Conservation (phyloP, 345 rosid species). For the Eutrema yunnanense region DNA sequence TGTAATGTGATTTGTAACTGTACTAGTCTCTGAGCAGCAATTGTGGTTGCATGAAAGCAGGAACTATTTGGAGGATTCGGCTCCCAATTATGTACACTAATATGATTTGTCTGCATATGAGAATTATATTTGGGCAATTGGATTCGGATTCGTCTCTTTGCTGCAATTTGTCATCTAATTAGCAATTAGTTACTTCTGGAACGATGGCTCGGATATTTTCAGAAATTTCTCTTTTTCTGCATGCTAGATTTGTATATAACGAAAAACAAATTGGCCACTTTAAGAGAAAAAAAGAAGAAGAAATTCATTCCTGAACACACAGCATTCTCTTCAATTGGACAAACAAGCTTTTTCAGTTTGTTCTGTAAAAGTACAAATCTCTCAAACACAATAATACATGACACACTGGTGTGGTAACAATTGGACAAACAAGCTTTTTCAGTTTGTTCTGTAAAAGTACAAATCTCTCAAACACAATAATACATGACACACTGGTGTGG, state of each 20-base stretch:
- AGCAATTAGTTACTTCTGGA: neutral
- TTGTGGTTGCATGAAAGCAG: neutral
- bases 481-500: neutral
- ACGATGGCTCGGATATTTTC: neutral
- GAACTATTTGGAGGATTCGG: neutral
- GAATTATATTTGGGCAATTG: neutral
- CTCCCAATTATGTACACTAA: neutral
- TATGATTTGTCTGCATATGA: neutral
- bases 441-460: neutral
- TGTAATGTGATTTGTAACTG: neutral
- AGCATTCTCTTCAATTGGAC: neutral
- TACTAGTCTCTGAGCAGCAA: conserved; percentile 6
- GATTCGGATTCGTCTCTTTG: neutral
- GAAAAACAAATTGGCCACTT: neutral
- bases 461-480: neutral
- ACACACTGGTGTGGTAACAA: neutral
- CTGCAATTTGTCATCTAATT: neutral
- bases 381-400: neutral
- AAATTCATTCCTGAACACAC: neutral
- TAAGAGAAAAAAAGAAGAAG: neutral
- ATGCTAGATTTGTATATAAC: neutral
- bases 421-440: neutral
- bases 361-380: neutral
- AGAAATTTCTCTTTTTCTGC: neutral
- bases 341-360: neutral